These are phyloP conservation scores for Roridomyces roridus DNA, from an alignment of 768 basidiomycete species.

Conservation along the genomic window DNA sequence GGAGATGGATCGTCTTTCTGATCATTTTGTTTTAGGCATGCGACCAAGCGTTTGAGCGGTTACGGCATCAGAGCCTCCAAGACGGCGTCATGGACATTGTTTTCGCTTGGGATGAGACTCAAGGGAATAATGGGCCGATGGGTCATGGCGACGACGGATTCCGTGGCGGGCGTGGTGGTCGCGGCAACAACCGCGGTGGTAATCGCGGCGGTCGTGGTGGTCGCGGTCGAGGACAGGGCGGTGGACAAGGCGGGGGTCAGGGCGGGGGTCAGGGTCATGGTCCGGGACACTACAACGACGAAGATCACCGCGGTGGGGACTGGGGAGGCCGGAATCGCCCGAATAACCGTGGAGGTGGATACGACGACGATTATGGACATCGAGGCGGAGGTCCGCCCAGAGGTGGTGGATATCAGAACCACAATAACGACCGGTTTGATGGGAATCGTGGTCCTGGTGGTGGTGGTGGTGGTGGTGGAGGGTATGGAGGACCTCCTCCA, in stretches of 20 bases:
- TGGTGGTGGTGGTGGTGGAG: constrained; percentile 28
- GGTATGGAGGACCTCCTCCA: constrained; percentile 3
- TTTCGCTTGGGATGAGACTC: constrained; percentile 83
- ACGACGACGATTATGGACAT: constrained; percentile 48
- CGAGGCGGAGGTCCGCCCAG: constrained; percentile 32
- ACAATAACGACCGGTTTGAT: constrained; percentile 44
- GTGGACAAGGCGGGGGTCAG: constrained; percentile 54
- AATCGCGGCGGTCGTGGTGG: constrained; percentile 50
- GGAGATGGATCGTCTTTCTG: background rate
- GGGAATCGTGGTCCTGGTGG: constrained; percentile 44
- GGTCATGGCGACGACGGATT: constrained; percentile 44
- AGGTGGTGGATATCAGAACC: constrained; percentile 37
- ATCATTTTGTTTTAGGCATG: constrained; percentile 58
- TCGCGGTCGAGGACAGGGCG: constrained; percentile 45
- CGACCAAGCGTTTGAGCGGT: constrained; percentile 78
- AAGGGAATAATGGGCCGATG: constrained; percentile 54
- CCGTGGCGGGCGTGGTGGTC: constrained; percentile 45
- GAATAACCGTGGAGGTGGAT: constrained; percentile 43
- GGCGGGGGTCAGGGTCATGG: constrained; percentile 49
- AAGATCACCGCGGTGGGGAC: constrained; percentile 47
- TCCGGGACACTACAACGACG: constrained; percentile 41
- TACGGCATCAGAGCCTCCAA: constrained; percentile 79
- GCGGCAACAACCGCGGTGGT: constrained; percentile 49
- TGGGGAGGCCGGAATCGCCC: constrained; percentile 31
- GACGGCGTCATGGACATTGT: constrained; percentile 90